phyloP scores from a whole-genome alignment of 306 rosid species.

The Trifolium subterraneum region DNA sequence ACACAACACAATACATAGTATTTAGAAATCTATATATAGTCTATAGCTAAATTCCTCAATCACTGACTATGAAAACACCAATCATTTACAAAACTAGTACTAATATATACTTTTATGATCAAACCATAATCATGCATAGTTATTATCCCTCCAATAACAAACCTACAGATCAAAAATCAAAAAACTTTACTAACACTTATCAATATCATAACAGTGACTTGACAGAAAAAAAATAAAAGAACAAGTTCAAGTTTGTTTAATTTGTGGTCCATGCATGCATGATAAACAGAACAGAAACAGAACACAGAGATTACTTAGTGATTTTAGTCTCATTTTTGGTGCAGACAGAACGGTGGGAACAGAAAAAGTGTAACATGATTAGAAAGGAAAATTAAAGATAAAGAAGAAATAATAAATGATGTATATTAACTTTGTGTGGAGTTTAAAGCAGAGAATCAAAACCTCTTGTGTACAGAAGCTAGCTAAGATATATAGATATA shows the following conservation, averaged over 20 bases:
- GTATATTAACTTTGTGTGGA: constrained; percentile 27
- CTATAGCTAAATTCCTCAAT: background rate
- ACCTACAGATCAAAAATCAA: constrained; percentile 25
- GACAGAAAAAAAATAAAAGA: constrained; percentile 31
- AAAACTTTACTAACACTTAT: background rate
- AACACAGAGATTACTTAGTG: constrained; percentile 32
- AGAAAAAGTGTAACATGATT: constrained; percentile 48
- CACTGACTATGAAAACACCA: constrained; percentile 7
- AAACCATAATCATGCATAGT: constrained; percentile 7
- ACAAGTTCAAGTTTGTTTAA: constrained; percentile 8
- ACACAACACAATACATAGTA: background rate
- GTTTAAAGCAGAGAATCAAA: constrained; percentile 40
- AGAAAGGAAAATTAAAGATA: constrained; percentile 47
- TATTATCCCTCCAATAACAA: constrained; percentile 21
- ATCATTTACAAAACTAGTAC: constrained; percentile 14
- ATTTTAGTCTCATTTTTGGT: constrained; percentile 48
- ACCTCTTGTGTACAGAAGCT: constrained; percentile 7
- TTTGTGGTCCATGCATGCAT: constrained; percentile 39
- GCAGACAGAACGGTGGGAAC: constrained; percentile 69
- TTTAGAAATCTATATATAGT: background rate
- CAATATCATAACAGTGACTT: constrained; percentile 7
- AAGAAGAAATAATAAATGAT: constrained; percentile 25
- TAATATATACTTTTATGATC: background rate
- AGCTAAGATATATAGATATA: background rate
- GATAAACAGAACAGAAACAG: too few species aligned